Evolutionary conservation across 2,329 filamentous ascomycete genomes (phyloP).

Genomic region (Colletotrichum liaoningense): DNA sequence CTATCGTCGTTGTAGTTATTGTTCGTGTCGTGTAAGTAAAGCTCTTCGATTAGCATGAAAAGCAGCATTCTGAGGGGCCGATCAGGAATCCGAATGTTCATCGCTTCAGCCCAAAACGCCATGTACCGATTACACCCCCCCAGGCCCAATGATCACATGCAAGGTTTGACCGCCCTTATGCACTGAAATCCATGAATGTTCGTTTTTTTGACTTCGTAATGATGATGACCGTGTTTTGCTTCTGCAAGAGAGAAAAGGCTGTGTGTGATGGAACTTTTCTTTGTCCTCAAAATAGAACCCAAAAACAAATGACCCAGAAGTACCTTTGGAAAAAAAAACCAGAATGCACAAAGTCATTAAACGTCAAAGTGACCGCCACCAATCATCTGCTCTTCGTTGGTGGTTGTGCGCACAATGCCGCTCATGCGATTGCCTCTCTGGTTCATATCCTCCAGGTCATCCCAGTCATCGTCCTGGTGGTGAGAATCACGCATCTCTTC

Average conservation of each 20-base stretch:
- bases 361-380: slow-evolving; percentile 72
- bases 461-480: slow-evolving; percentile 65
- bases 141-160: slow-evolving; percentile 33
- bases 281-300: slow-evolving; percentile 21
- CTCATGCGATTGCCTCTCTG: slow-evolving; percentile 71
- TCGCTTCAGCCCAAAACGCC: slow-evolving; percentile 36
- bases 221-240: slow-evolving; percentile 19
- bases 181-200: slow-evolving; percentile 36
- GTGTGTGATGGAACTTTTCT: slow-evolving; percentile 26
- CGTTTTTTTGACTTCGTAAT: slow-evolving; percentile 36
- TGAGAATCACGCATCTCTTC: slow-evolving; percentile 71
- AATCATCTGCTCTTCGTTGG: slow-evolving; percentile 72
- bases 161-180: slow-evolving; percentile 36
- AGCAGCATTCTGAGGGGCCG: slow-evolving; percentile 32
- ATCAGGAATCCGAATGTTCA: slow-evolving; percentile 31
- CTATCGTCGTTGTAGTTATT: not conserved
- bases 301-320: slow-evolving; percentile 1
- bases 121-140: slow-evolving; percentile 31
- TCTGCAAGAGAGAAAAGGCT: slow-evolving; percentile 5
- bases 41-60: slow-evolving; percentile 26
- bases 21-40: slow-evolving; percentile 8
- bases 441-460: slow-evolving; percentile 67
- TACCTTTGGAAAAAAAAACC: not conserved
- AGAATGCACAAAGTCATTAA: slow-evolving; percentile 49
- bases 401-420: slow-evolving; percentile 68